Evolutionary conservation across 73 alveolate genomes (phyloP), one percentile per base, ranked within the genome.

Genomic region (Blepharisma japonicum): DNA sequence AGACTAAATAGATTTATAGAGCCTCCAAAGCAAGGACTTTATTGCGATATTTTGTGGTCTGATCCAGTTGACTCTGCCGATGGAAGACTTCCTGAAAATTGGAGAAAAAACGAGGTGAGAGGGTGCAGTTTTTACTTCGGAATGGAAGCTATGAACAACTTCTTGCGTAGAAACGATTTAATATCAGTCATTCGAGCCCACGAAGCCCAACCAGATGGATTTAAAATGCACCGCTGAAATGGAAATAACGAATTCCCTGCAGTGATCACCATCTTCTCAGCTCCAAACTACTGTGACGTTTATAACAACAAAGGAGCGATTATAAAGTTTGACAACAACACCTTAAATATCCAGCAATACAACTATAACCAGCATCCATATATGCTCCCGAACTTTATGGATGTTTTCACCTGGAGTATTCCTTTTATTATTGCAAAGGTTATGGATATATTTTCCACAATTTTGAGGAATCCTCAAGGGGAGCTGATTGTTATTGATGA

Each of bases 111-210:
- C 71, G 96, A 89, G 67, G 98, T 91, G 25, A 83, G 99, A 78
- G 99, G 98, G 25, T 96, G 99, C 79, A 94, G 98, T 6, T 93
- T 67, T 79, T 81, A 87, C 76, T 96, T 90, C 82, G 80, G 80
- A n/a, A 45, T 18, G 9, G 92, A 86, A 42, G 96, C 96, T 11
- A 84, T 89, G n/a, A 82, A 68, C 0, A 84, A 81, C n/a, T 81
- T 92, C 72, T 78, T 93, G 45, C 81, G 82, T 47, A 77, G 83
- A 82, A 84, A 89, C 77, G 83, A 83, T 74, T 78, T 88, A 68
- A 67, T 90, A 55, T 78, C 91, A 25, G 42, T 70, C 0, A 70
- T 70, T 20, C 66, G 98, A 6, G 98, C 98, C 11, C 98, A 94
- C 81, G 92, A 94, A 67, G 97, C 97, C 11, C 94, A 94, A 81